Evolutionary conservation across 2,329 filamentous ascomycete species (phyloP).

Genomic region (Calycina marina): DNA sequence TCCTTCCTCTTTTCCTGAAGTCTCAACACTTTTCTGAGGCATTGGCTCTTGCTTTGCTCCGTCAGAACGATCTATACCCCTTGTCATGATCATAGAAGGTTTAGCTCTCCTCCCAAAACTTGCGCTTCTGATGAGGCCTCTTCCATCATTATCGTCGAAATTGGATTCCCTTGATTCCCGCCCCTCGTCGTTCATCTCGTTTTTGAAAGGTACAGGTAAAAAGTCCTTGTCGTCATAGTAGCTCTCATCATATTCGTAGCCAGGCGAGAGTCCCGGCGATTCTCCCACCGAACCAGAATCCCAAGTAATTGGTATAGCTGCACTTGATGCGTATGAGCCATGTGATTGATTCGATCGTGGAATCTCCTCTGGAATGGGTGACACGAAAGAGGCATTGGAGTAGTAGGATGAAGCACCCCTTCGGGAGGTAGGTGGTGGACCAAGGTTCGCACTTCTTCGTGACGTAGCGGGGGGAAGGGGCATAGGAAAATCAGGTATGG

Average conservation of each 20-base stretch:
- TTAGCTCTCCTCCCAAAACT: conserved; percentile 47
- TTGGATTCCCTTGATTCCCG: conserved; percentile 18
- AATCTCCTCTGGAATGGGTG: conserved; percentile 62
- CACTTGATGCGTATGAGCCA: conserved; percentile 56
- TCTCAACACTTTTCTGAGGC: conserved; percentile 25
- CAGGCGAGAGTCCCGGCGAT: conserved; percentile 22
- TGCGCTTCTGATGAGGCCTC: conserved; percentile 42
- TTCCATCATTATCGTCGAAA: conserved; percentile 29
- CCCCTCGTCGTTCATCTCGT: conserved; percentile 15
- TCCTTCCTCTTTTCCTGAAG: conserved; percentile 19
- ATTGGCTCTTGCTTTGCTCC: conserved; percentile 12
- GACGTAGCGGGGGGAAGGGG: conserved; percentile 11
- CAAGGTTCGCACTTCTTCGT: conserved; percentile 37
- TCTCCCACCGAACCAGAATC: conserved; percentile 28
- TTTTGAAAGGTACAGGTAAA: not conserved
- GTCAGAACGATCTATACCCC: conserved; percentile 13
- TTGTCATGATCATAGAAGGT: conserved; percentile 37
- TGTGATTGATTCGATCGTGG: conserved; percentile 45
- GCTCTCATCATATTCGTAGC: conserved; percentile 17
- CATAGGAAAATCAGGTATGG: conserved; percentile 37
- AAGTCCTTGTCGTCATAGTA: conserved; percentile 11
- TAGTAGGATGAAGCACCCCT: conserved; percentile 50
- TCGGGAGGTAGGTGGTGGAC: conserved; percentile 45
- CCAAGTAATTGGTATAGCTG: conserved; percentile 57
- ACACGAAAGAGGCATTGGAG: conserved; percentile 51